Conservation (phyloP, 78 protist species). For the Dictyostelium firmibasis region DNA sequence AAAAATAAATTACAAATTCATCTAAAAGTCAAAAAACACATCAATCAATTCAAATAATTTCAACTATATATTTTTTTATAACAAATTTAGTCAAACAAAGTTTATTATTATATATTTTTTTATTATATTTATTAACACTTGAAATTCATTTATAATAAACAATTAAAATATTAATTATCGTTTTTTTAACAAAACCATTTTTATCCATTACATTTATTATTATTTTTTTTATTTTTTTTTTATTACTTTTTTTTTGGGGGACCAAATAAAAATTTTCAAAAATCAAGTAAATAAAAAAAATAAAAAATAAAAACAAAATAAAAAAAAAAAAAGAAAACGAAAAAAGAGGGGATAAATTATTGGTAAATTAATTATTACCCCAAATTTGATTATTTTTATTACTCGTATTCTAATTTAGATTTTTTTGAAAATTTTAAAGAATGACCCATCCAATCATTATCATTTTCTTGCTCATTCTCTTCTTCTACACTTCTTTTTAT, state of each 20-base stretch:
- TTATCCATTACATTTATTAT: no score
- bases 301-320: background rate
- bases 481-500: background rate
- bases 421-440: background rate
- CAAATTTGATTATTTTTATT: background rate
- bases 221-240: no score
- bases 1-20: no score
- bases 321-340: background rate
- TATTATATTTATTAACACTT: no score
- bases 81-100: background rate
- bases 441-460: background rate
- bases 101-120: no score
- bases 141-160: background rate
- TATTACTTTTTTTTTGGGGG: background rate
- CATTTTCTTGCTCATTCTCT: background rate
- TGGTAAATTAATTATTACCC: background rate
- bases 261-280: no score
- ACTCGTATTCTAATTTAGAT: constrained; percentile 8
- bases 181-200: no score
- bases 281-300: background rate
- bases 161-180: no score
- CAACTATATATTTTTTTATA: background rate
- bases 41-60: background rate
- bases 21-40: background rate
- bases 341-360: background rate